Evolutionary conservation across 441 rosid species (phyloP), one percentile per base, ranked within the genome.

Genomic region (Populus hybrid): DNA sequence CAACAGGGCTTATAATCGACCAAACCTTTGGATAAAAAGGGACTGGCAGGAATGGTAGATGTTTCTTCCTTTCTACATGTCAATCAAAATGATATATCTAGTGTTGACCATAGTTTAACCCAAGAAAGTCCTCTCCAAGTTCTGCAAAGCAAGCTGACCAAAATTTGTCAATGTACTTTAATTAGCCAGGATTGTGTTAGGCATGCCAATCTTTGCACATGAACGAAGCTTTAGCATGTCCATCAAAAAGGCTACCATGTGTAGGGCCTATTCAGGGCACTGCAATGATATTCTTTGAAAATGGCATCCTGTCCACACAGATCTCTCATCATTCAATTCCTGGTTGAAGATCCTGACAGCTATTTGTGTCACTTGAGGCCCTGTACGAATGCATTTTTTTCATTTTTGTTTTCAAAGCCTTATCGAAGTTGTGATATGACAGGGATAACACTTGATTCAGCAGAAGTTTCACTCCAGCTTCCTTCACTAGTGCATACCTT

Each of bases 401-500:
- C 4, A 35, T 72, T 67, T 80, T 80, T 68, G 30, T 76, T 67
- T 68, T 67, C 79, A 80, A 67, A 67, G 35, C 26, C 73, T 71
- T 76, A 9, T 80, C 73, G 10, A 80, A 80, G 59, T 80, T 32
- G 1, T 14, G 1, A 67, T 72, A 72, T 38, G 83, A 80, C 23
- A 80, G 46, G 16, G 83, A 72, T 21, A 80, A 72, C 30, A 80
- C 50, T 67, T 81, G 86, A 80, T 81, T 84, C 76, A 85, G 83
- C 74, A 83, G 74, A 74, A 87, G 38, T 59, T 42, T 82, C 8
- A 85, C 85, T 46, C 85, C 86, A 67, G 75, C 46, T 63, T 81
- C 86, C 85, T 78, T 81, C 73, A 87, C 83, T 61, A 38, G 73
- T 57, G 84, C 87, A 83, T 83, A 83, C 82, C 89, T 81, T 16